phyloP scores from a whole-genome alignment of 1,284 basidiomycete genomes.

The Tremellales sp. region DNA sequence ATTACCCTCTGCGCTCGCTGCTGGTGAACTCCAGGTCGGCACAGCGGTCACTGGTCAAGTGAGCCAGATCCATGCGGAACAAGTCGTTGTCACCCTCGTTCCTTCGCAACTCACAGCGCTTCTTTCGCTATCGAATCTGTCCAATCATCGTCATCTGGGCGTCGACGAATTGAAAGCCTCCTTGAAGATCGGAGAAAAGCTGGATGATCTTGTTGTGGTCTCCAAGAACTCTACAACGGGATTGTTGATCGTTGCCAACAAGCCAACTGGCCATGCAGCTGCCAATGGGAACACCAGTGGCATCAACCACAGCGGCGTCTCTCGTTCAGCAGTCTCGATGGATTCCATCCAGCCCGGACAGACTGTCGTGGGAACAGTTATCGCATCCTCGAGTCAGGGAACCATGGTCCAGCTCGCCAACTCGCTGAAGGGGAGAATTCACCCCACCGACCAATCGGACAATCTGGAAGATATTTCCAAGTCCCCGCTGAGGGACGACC shows the following conservation, averaged over 20 bases:
- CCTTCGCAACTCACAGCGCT: slow-evolving; percentile 73
- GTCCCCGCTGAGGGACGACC: slow-evolving; percentile 62
- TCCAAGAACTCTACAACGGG: slow-evolving; percentile 85
- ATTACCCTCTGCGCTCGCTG: slow-evolving; percentile 56
- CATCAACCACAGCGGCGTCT: slow-evolving; percentile 55
- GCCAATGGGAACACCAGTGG: slow-evolving; percentile 58
- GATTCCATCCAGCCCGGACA: slow-evolving; percentile 68
- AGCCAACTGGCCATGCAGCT: slow-evolving; percentile 34
- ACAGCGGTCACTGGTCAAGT: slow-evolving; percentile 67
- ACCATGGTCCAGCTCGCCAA: slow-evolving; percentile 69
- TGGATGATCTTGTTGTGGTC: slow-evolving; percentile 78
- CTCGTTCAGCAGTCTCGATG: slow-evolving; percentile 55
- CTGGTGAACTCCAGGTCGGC: slow-evolving; percentile 71
- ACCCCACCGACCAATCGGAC: slow-evolving; percentile 76
- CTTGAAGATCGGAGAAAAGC: slow-evolving; percentile 66
- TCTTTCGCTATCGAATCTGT: slow-evolving; percentile 79
- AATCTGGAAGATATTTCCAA: slow-evolving; percentile 56
- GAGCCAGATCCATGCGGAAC: slow-evolving; percentile 76
- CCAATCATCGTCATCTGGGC: slow-evolving; percentile 68
- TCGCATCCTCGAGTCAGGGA: slow-evolving; percentile 61
- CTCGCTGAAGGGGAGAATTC: slow-evolving; percentile 66
- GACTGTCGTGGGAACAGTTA: slow-evolving; percentile 70
- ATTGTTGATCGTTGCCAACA: slow-evolving; percentile 75
- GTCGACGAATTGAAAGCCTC: slow-evolving; percentile 65
- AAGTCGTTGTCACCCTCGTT: slow-evolving; percentile 68